Evolutionary conservation across 352 stramenopile genomes (phyloP), one percentile per base, ranked within the genome.

Genomic region (Phytophthora sansomeana): DNA sequence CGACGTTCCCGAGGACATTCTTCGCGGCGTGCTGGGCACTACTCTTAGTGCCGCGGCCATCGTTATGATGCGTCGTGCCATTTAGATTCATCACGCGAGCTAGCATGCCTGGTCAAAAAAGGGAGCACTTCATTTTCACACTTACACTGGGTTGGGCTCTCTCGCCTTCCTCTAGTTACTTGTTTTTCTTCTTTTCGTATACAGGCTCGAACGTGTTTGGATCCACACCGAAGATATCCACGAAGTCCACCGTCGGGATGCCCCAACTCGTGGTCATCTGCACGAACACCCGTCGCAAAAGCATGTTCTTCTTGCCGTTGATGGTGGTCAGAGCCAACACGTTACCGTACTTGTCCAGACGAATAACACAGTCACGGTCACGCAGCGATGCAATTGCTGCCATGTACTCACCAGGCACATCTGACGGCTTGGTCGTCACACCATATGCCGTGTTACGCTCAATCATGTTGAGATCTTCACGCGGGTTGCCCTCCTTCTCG

Each of bases 161-260:
- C 61, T 72, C 57, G 39, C 48, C 39, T 43, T 57, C 56, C 16
- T 62, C 55, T 69, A 52, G 10, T 61, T 69, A 88, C 74, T 93
- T 91, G 70, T 90, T 91, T 57, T 76, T 80, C 67, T 95, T 95
- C 78, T 92, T 93, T 69, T 95, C 87, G 67, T 95, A 95, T 43
- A 91, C 87, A 8, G 62, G 48, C 44, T 77, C 87, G 30, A 80
- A 65, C 6, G 83, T 92, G 11, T 66, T 55, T 3, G 81, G 83
- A 63, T 95, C 71, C 30, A 95, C 70, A 33, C 84, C 87, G 41
- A 92, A 93, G 52, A 95, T 86, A 57, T 95, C 87, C 48, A 95
- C 72, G 72, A 88, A 92, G 52, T 93, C 85, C 41, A 95, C 87
- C 0, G 80, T 90, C 16, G 87, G 87, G 54, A 95, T 85, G 13